Evolutionary conservation across 2,329 filamentous ascomycete species (phyloP).

Genomic region (Fusarium tuaranense): DNA sequence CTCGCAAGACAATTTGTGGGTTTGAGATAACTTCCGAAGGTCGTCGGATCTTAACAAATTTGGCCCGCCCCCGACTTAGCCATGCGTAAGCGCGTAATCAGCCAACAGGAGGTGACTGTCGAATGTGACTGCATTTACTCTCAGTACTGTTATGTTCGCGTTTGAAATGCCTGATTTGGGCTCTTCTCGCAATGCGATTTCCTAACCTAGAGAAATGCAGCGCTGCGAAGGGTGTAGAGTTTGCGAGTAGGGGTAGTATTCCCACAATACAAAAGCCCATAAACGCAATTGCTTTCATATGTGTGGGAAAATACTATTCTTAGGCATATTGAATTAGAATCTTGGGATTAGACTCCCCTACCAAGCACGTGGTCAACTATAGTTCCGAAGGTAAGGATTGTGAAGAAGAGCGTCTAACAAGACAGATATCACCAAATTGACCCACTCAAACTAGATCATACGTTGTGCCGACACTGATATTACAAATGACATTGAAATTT

Average conservation of each 20-base stretch:
- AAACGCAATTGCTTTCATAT: not conserved
- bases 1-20: not conserved
- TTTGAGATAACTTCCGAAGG: not conserved
- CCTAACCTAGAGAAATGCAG: not conserved
- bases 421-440: not conserved
- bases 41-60: not conserved
- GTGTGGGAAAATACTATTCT: not conserved
- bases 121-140: not conserved
- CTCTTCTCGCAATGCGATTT: not conserved
- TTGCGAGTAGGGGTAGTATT: not conserved
- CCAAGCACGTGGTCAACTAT: not conserved
- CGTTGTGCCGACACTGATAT: not conserved
- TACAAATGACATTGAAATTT: not conserved
- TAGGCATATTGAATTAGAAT: not conserved
- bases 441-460: not conserved
- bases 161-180: not conserved
- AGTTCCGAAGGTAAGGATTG: not conserved
- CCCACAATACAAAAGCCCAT: no score
- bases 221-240: not conserved
- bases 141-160: not conserved
- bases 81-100: not conserved
- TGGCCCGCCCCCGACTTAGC: not conserved
- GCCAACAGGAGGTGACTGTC: not conserved
- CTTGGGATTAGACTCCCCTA: not conserved
- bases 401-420: not conserved